phyloP scores from a whole-genome alignment of 208 protist species.

The Trichomonas tenax region DNA sequence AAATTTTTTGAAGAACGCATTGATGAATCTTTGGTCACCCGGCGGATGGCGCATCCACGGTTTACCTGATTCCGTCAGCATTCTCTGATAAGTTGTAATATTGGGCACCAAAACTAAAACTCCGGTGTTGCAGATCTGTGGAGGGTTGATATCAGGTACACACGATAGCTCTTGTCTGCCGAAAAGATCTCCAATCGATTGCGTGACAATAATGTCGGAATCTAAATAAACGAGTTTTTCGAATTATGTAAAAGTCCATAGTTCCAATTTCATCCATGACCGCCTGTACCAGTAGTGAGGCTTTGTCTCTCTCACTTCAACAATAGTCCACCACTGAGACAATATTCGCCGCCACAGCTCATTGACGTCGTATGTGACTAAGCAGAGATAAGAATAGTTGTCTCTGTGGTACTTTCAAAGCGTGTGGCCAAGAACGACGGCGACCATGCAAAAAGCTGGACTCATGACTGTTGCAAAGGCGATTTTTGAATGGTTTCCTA shows the following conservation, averaged over 20 bases:
- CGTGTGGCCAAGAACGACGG: neutral
- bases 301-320: neutral
- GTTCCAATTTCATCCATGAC: neutral
- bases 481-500: neutral
- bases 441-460: neutral
- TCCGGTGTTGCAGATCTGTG: neutral
- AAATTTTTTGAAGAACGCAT: neutral
- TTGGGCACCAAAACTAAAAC: neutral
- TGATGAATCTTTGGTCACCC: neutral
- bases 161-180: neutral
- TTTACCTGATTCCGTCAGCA: neutral
- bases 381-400: neutral
- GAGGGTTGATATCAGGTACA: neutral
- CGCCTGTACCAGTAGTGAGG: neutral
- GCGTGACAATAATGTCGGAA: neutral
- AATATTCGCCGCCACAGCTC: neutral
- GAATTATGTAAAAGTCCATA: neutral
- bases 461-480: neutral
- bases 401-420: neutral
- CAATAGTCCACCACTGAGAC: neutral
- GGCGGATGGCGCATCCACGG: neutral
- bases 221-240: slow-evolving; percentile 2
- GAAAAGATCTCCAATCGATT: neutral
- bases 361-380: neutral
- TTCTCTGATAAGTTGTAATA: neutral